phyloP scores from a whole-genome alignment of 345 rosid genomes.

The Pseudoturritis turrita region DNA sequence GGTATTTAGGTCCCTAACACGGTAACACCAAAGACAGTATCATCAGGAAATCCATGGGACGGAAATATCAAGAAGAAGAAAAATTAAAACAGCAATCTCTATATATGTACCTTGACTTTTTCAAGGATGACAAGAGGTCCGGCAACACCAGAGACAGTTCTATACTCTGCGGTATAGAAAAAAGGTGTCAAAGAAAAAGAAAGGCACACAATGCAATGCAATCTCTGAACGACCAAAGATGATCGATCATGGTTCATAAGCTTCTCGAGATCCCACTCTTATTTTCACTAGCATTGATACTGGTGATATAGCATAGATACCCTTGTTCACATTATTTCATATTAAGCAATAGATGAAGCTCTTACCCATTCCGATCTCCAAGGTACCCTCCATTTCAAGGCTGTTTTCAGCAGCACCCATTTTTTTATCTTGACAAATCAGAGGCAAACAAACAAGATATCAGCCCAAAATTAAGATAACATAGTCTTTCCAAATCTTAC shows the following conservation, averaged over 20 bases:
- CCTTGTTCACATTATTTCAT: no score
- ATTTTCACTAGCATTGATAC: no score
- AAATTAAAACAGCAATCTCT: not conserved
- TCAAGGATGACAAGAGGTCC: slow-evolving; percentile 92
- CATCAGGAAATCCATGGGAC: not conserved
- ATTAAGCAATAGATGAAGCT: not conserved
- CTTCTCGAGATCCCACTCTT: not conserved
- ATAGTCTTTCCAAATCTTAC: no score
- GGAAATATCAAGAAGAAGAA: no score
- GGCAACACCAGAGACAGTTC: slow-evolving; percentile 95
- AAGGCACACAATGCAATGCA: not conserved
- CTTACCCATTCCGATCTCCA: slow-evolving; percentile 93
- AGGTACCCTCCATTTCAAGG: slow-evolving; percentile 55
- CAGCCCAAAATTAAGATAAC: not conserved
- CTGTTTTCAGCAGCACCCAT: slow-evolving; percentile 63
- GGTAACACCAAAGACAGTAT: not conserved
- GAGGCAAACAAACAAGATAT: not conserved
- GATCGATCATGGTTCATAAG: not conserved
- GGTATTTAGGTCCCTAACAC: slow-evolving; percentile 79
- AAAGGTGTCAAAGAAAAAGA: not conserved
- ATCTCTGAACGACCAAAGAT: not conserved
- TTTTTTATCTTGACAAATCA: slow-evolving; percentile 8
- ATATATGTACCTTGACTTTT: slow-evolving; percentile 59
- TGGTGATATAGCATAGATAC: no score
- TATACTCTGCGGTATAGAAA: slow-evolving; percentile 49